Conservation (phyloP, 805 yeast species). For the Komagataella pseudopastoris region DNA sequence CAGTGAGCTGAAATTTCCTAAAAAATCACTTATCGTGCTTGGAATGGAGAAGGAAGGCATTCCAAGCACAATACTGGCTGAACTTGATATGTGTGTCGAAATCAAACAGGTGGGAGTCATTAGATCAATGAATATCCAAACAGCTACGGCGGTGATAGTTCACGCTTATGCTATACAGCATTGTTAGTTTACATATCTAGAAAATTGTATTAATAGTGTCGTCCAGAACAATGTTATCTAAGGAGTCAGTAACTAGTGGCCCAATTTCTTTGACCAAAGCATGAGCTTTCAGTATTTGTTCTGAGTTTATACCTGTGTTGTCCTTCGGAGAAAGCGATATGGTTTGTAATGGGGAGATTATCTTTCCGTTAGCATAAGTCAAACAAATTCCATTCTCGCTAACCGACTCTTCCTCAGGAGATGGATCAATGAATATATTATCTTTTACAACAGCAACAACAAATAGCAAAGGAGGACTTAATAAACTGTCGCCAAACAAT, state of each 20-base stretch:
- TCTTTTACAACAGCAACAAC: constrained; percentile 64
- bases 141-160: constrained; percentile 90
- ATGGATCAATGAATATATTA: constrained; percentile 69
- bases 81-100: constrained; percentile 77
- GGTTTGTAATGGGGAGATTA: constrained; percentile 62
- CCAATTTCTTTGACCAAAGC: constrained; percentile 48
- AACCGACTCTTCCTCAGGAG: constrained; percentile 78
- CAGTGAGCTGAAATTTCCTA: constrained; percentile 56
- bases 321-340: constrained; percentile 39
- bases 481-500: constrained; percentile 23
- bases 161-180: constrained; percentile 76
- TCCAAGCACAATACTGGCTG: constrained; percentile 73
- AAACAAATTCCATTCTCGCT: constrained; percentile 72
- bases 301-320: constrained; percentile 42
- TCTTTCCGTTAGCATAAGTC: constrained; percentile 55
- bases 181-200: constrained; percentile 20
- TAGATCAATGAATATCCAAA: constrained; percentile 92
- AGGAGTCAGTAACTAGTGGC: constrained; percentile 42
- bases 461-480: constrained; percentile 58
- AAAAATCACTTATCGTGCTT: constrained; percentile 60
- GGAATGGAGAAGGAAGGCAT: constrained; percentile 89
- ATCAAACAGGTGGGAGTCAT: constrained; percentile 88
- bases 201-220: constrained; percentile 6
- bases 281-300: constrained; percentile 37
- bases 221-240: constrained; percentile 32